Base-by-base conservation (phyloP, 495 filamentous ascomycete genomes). In the Venustampulla echinocandica region DNA sequence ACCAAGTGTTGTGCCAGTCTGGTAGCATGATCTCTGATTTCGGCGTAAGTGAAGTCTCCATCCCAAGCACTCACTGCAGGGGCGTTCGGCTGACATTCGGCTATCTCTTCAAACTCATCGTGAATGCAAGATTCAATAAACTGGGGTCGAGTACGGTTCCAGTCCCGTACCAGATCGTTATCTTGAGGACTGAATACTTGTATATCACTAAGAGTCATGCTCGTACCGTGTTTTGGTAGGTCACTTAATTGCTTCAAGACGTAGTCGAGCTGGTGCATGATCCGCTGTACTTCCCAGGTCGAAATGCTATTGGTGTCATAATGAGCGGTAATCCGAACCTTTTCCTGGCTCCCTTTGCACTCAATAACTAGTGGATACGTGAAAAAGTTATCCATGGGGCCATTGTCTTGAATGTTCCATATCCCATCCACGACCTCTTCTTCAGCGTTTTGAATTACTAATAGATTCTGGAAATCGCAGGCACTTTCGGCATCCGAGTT, bases 401-500 rank as follows among this genome's bases (percentile, higher is more conserved):
- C 37, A 40, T 19, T 40, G 18, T 19, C 37, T 22, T 40, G 37
- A 5, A 40, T 15, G 22, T 40, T 19, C 37, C 37, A 40, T n/a
- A 40, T 21, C 10, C 18, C 22, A 19, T 19, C 22, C 20, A 40
- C 21, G n/a, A 47, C 1, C 10, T 3, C 37, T 42, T 49, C 46
- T 15, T 42, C 24, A 10, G 14, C 3, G 18, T 38, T 17, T 21
- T 48, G 50, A 3, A 53, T 18, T 1, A 43, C 28, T 6, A 47
- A 15, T 10, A 80, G 63, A 41, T 70, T 82, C n/a, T 72, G 67
- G 37, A 82, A 71, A 44, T 82, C 79, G 45, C 80, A 84, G 11
- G 82, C 82, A 50, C 76, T 65, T 25, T 74, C 67, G 3, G 82
- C 75, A 51, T 85, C 81, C 0, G 64, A 53, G 53, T 74, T 77